Conservation (phyloP, 2,329 filamentous ascomycete genomes). For the Trichoderma endophyticum region DNA sequence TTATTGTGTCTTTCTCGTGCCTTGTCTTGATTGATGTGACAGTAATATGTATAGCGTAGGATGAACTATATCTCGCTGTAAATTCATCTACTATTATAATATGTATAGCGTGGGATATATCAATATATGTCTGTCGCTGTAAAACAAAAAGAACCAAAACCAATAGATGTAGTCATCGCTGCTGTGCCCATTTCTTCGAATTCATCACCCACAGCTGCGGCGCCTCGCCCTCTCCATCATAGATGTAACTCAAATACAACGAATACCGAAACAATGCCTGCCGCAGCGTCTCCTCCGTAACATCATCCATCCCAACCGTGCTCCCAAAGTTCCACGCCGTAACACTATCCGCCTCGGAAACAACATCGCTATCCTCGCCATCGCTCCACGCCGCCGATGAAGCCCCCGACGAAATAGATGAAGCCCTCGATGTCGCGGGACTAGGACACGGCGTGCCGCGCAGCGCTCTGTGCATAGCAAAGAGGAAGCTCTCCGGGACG, state of each 20-base stretch:
- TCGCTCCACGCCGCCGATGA: conserved; percentile 14
- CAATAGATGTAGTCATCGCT: background rate
- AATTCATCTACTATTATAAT: background rate
- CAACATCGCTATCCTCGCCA: conserved; percentile 8
- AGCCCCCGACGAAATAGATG: background rate
- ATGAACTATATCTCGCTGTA: no score
- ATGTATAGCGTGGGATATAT: background rate
- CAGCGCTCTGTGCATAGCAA: conserved; percentile 31
- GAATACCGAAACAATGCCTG: conserved; percentile 35
- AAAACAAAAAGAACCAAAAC: no score
- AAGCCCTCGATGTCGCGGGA: background rate
- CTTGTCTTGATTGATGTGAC: background rate
- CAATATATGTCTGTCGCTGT: background rate
- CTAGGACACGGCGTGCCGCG: conserved; percentile 26
- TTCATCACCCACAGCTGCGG: conserved; percentile 34
- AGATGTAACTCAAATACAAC: conserved; percentile 35
- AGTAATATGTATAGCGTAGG: background rate
- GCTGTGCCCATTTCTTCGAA: conserved; percentile 20
- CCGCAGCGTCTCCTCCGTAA: conserved; percentile 27
- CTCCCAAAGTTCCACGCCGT: conserved; percentile 21
- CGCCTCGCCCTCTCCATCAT: conserved; percentile 25
- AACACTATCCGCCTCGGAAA: conserved; percentile 10
- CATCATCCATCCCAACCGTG: conserved; percentile 24
- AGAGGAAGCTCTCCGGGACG: conserved; percentile 32
- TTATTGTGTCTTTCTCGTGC: background rate